Evolutionary conservation across 768 basidiomycete genomes (phyloP), one percentile per base, ranked within the genome.

Genomic region (Suillus luteus): DNA sequence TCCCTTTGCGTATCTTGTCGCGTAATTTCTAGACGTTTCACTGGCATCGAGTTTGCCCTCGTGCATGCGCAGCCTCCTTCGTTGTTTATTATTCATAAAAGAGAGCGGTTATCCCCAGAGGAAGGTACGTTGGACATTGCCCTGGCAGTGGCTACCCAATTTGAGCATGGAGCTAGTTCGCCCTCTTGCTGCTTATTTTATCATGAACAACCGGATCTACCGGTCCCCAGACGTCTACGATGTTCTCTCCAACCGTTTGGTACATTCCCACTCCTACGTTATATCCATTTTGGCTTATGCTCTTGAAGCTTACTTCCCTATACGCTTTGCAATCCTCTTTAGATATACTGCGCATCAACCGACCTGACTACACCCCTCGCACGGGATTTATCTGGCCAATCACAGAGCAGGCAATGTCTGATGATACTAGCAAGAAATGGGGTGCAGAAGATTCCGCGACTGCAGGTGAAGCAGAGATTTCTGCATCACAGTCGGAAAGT

Each of bases 381-480:
- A 88, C 88, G 33, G 92, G 91, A 7, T 92, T 93, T 71, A 83
- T 88, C 1, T 96, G 93, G 93, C 92, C 93, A 54, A 88, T 95
- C 66, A 79, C 83, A 60, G 89, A 89, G 67, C 73, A 86, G 3
- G 78, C 84, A 31, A 64, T 81, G 1, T 67, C 79, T 10, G 77
- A 80, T 19, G 77, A 81, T 41, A 66, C 75, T 27, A 68, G 64
- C 51, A 85, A 87, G 68, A 86, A 78, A 64, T 67, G 67, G 72
- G 66, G 71, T 3, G 77, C 75, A 33, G 73, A 72, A 40, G 70
- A 76, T 55, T 63, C 67, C 43, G 60, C 66, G 41, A 66, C 64
- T 55, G 73, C 41, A 59, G 63, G 55, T 66, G 75, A 73, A 15
- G 6, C 71, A 14, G 19, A 67, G 22, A 41, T 41, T 19, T 31